These are phyloP conservation scores for Halenospora varia DNA, from an alignment of 495 filamentous ascomycete genomes.

Conservation along the genomic window DNA sequence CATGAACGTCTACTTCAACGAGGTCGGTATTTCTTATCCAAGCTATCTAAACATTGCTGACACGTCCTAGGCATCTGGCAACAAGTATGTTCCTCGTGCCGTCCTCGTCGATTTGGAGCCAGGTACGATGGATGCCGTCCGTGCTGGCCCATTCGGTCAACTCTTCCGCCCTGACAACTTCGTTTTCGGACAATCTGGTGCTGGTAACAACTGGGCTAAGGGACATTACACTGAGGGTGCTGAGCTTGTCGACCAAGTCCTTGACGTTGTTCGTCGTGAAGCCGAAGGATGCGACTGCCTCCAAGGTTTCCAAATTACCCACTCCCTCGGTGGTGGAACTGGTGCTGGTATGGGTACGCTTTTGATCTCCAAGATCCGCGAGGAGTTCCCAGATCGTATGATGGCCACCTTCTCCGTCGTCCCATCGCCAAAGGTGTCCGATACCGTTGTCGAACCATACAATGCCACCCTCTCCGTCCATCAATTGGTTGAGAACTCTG, in stretches of 20 bases:
- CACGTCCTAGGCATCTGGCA: slow-evolving; percentile 68
- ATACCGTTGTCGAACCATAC: slow-evolving; percentile 99
- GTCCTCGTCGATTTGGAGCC: slow-evolving; percentile 99
- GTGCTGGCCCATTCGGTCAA: slow-evolving; percentile 96
- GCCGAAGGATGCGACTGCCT: slow-evolving; percentile 99
- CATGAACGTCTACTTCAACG: slow-evolving; percentile 99
- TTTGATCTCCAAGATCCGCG: slow-evolving; percentile 99
- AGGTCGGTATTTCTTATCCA: slow-evolving; percentile 54
- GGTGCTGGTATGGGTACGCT: slow-evolving; percentile 99
- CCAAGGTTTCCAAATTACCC: slow-evolving; percentile 99
- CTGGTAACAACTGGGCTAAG: slow-evolving; percentile 99
- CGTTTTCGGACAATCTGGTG: slow-evolving; percentile 98
- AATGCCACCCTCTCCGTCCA: slow-evolving; percentile 99
- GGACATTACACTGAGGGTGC: slow-evolving; percentile 99
- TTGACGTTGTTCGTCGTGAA: slow-evolving; percentile 98
- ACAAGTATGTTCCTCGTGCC: slow-evolving; percentile 99
- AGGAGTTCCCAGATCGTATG: slow-evolving; percentile 99
- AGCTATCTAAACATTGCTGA: slow-evolving; percentile 11
- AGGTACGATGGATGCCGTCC: slow-evolving; percentile 98
- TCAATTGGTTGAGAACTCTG: slow-evolving; percentile 99
- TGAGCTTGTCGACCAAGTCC: slow-evolving; percentile 95
- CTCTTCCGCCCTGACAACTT: slow-evolving; percentile 99
- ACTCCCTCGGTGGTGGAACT: slow-evolving; percentile 99
- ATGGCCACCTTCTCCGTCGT: slow-evolving; percentile 99
- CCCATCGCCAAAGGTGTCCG: slow-evolving; percentile 99